Evolutionary conservation across 306 rosid species (phyloP).

Genomic region (Psophocarpus tetragonolobus): DNA sequence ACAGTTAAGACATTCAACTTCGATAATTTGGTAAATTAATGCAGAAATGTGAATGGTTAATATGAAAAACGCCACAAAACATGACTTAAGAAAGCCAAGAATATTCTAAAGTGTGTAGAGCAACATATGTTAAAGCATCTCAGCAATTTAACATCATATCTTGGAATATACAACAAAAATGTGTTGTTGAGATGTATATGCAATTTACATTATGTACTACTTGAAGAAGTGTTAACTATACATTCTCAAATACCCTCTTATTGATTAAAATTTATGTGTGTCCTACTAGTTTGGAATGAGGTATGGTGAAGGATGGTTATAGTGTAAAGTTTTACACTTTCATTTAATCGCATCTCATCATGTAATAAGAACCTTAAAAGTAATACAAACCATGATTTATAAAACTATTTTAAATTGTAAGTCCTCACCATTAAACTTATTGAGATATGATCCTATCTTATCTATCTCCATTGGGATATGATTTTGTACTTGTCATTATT

Average conservation of each 20-base stretch:
- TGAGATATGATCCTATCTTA: too few relatives aligned
- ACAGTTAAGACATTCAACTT: conserved; percentile 4
- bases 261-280: neutral
- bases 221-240: too few relatives aligned
- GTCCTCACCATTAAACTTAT: too few relatives aligned
- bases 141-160: neutral
- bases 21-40: neutral
- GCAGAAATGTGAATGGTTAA: neutral
- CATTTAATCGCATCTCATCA: too few relatives aligned
- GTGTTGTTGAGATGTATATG: neutral
- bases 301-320: too few relatives aligned
- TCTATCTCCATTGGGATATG: too few relatives aligned
- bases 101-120: neutral
- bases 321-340: too few relatives aligned
- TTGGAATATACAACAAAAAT: neutral
- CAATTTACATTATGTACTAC: neutral
- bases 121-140: neutral
- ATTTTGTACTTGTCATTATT: too few relatives aligned
- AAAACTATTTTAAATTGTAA: too few relatives aligned
- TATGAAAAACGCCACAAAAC: neutral
- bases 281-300: neutral
- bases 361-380: too few relatives aligned
- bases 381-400: too few relatives aligned
- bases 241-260: neutral
- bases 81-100: neutral